These are phyloP conservation scores for Candida golubevii DNA, from an alignment of 805 yeast species.

Conservation along the genomic window DNA sequence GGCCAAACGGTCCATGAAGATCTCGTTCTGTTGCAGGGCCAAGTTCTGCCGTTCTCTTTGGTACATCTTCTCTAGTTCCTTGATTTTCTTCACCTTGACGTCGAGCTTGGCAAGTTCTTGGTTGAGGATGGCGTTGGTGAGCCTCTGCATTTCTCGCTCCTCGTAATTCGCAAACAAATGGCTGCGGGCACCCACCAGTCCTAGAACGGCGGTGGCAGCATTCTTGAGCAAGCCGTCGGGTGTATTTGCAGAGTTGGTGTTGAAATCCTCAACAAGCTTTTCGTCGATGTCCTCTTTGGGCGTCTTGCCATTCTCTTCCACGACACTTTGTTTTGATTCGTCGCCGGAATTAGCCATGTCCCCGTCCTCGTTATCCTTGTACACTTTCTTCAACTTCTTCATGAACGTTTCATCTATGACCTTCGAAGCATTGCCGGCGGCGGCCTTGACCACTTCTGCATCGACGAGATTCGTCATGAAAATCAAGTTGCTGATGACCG, in stretches of 20 bases:
- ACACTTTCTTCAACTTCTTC: constrained; percentile 34
- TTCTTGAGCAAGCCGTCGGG: constrained; percentile 41
- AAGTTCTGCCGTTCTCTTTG: constrained; percentile 61
- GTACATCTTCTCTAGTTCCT: constrained; percentile 58
- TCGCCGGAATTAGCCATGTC: constrained; percentile 6
- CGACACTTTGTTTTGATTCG: neutral
- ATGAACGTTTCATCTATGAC: constrained; percentile 42
- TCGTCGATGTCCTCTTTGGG: constrained; percentile 8
- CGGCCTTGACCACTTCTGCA: constrained; percentile 79
- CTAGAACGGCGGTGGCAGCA: constrained; percentile 66
- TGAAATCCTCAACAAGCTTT: constrained; percentile 7
- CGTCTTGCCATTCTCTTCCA: constrained; percentile 1
- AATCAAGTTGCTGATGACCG: constrained; percentile 88
- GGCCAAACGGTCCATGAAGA: constrained; percentile 62
- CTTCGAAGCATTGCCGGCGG: constrained; percentile 60
- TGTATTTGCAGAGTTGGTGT: constrained; percentile 1
- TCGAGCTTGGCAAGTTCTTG: constrained; percentile 62
- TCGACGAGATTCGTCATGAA: constrained; percentile 84
- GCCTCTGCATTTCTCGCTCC: constrained; percentile 68
- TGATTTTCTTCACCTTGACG: constrained; percentile 55
- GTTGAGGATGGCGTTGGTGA: constrained; percentile 55
- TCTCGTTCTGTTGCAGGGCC: constrained; percentile 60
- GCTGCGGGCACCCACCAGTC: constrained; percentile 72
- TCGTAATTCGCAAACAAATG: constrained; percentile 77
- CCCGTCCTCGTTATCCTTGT: constrained; percentile 18